Base-by-base conservation (phyloP, 371 early-diverging fungal species). In the Polyrhizophydium stewartii region DNA sequence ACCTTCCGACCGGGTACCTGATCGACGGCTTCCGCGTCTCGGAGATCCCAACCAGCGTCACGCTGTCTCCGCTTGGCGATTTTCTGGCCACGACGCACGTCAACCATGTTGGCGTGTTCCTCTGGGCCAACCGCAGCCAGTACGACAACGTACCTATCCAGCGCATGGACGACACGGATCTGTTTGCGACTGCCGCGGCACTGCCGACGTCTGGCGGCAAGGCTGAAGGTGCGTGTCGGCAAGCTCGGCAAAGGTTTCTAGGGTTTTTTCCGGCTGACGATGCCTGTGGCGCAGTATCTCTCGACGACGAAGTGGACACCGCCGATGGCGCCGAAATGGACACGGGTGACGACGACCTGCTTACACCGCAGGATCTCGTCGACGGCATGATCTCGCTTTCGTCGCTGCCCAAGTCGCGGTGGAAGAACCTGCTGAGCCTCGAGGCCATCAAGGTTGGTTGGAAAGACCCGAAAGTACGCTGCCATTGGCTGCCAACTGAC, bases 71-170 rank as follows among this genome's bases (percentile, higher is more conserved):
- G 19, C 83, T 79, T 9, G 93, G 93, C 47, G 95, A 95, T 65
- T 93, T 89, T 63, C 70, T 98, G 63, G 96, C 94, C 0, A 92
- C 95, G 13, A 82, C 91, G 17, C 96, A 95, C 66, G 92, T 91
- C 24, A 92, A 91, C 71, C 86, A 90, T 59, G 83, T 92, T 21
- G 98, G 95, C 25, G 84, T 97, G 55, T 91, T 87, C 66, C 74
- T 95, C 60, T 97, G 97, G 96, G 85, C 91, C 56, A 94, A 92
- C 70, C 86, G 87, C 41, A 73, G 87, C 58, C 87, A 88, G 73
- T 92, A 87, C 68, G 60, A 78, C 10, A 83, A 83, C 51, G 75
- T 91, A 33, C 78, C 84, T 13, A 67, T 92, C 64, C 81, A 83
- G 32, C 78, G 75, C 46, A 76, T 92, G 41, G 62, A 77, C 17